Percentiles rank a stretch among this genome's conserved stretches.
These are phyloP conservation scores for Rhinocladiella mackenziei DNA, from an alignment of 2,329 filamentous ascomycete species.

Conservation along the genomic window DNA sequence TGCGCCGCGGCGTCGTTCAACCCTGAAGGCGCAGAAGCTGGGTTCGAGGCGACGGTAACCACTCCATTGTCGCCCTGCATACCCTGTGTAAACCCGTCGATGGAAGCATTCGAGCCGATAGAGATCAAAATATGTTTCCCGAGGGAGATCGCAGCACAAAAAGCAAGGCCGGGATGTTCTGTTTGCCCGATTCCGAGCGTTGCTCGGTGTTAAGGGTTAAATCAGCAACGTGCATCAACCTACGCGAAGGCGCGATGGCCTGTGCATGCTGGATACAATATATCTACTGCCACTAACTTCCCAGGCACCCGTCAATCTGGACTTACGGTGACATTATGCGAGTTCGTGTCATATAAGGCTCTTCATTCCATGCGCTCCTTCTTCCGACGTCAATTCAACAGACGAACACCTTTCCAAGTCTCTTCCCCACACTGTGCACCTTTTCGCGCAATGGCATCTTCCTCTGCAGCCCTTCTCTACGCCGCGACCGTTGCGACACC, in stretches of 20 bases:
- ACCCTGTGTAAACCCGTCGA: constrained; percentile 5
- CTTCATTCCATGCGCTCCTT: constrained; percentile 24
- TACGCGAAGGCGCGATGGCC: too few relatives aligned
- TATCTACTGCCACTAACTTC: background rate
- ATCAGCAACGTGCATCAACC: background rate
- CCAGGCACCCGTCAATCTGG: constrained; percentile 1
- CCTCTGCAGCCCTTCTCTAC: constrained; percentile 39
- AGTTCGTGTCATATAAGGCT: too few relatives aligned
- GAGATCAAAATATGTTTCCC: background rate
- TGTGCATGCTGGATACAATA: background rate
- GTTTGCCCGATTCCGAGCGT: background rate
- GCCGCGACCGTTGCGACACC: constrained; percentile 40
- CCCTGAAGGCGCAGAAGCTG: constrained; percentile 4
- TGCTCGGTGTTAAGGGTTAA: background rate
- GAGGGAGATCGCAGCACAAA: background rate
- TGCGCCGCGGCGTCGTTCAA: constrained; percentile 12
- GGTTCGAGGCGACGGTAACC: constrained; percentile 14
- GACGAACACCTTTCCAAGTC: constrained; percentile 25
- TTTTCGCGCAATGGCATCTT: constrained; percentile 36
- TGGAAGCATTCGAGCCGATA: constrained; percentile 1
- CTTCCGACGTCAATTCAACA: constrained; percentile 20
- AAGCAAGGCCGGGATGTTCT: constrained; percentile 1
- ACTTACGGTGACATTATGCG: background rate
- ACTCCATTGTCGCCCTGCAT: constrained; percentile 26
- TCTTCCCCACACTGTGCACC: constrained; percentile 17